Percentiles rank a stretch among this genome's conserved stretches.
These are phyloP conservation scores for Kodamaea kaohsiungensis DNA, from an alignment of 805 yeast species.

Conservation along the genomic window DNA sequence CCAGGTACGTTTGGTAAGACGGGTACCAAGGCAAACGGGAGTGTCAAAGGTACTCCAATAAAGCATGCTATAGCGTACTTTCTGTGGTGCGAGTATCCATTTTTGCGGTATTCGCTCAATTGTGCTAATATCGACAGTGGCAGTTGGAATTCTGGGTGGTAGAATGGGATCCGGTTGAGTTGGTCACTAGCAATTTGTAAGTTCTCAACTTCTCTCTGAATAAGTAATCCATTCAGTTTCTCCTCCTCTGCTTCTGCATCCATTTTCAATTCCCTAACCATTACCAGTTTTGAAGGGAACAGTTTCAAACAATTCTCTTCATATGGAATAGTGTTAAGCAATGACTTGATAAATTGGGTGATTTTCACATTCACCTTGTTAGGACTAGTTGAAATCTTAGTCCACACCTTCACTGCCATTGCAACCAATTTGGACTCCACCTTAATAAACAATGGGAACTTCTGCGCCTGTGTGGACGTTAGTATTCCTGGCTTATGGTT, in stretches of 20 bases:
- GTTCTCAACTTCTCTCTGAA: constrained; percentile 29
- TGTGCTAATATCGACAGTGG: constrained; percentile 37
- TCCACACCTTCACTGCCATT: constrained; percentile 64
- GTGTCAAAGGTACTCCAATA: constrained; percentile 68
- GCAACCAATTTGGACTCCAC: constrained; percentile 48
- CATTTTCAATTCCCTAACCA: constrained; percentile 50
- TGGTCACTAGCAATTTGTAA: constrained; percentile 29
- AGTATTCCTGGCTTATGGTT: constrained; percentile 48
- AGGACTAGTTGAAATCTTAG: constrained; percentile 55
- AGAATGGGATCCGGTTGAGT: constrained; percentile 41
- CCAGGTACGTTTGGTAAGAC: constrained; percentile 93
- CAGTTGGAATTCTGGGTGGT: constrained; percentile 37
- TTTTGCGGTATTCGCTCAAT: constrained; percentile 41
- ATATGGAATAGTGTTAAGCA: constrained; percentile 71
- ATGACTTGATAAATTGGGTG: constrained; percentile 50
- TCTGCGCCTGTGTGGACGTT: constrained; percentile 23
- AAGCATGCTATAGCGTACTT: constrained; percentile 56
- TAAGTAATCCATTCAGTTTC: constrained; percentile 9
- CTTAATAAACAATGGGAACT: constrained; percentile 35
- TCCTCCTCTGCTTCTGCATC: constrained; percentile 8
- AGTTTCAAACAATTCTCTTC: constrained; percentile 74
- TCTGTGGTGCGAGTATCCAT: constrained; percentile 53
- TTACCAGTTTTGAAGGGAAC: constrained; percentile 67
- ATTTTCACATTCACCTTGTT: constrained; percentile 57
- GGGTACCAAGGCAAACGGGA: constrained; percentile 82